Conservation (phyloP, 2,329 filamentous ascomycete genomes). For the Cladosporium sp. region DNA sequence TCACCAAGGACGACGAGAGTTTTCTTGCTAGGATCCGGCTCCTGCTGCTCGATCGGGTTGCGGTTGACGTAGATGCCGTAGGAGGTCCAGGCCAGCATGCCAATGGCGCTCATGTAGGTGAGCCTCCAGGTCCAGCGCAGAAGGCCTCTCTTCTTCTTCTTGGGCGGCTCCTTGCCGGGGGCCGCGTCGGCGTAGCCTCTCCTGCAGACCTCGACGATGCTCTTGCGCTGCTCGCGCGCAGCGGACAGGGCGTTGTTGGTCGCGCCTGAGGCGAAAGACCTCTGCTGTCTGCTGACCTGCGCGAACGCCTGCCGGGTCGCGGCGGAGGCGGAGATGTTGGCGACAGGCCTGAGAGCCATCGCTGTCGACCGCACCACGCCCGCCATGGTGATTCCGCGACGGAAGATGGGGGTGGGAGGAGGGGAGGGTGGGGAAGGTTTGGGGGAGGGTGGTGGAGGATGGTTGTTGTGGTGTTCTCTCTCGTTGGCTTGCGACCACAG, state of each 20-base stretch:
- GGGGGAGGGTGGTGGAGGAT: conserved; percentile 8
- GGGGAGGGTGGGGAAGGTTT: conserved; percentile 3
- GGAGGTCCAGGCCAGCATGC: conserved; percentile 64
- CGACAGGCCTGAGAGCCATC: conserved; percentile 12
- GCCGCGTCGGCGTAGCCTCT: conserved; percentile 31
- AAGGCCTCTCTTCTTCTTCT: conserved; percentile 53
- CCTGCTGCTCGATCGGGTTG: conserved; percentile 73
- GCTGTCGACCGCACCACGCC: conserved; percentile 11
- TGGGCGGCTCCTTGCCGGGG: conserved; percentile 20
- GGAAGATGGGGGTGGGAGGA: conserved; percentile 12
- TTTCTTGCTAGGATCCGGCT: conserved; percentile 87
- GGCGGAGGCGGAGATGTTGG: conserved; percentile 19
- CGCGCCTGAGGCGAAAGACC: conserved; percentile 13
- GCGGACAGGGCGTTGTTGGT: conserved; percentile 16
- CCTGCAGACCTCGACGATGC: conserved; percentile 15
- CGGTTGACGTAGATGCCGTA: conserved; percentile 82
- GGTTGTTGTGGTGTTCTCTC: conserved; percentile 6
- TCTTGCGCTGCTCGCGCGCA: conserved; percentile 10
- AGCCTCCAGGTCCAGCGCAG: conserved; percentile 81
- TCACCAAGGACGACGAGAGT: conserved; percentile 91
- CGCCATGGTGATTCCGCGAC: conserved; percentile 9
- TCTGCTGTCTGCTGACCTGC: conserved; percentile 5
- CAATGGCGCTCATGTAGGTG: conserved; percentile 71
- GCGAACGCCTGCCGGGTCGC: conserved; percentile 14
- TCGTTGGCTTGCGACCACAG: conserved; percentile 7